Percentiles rank a stretch among this genome's conserved stretches.
Evolutionary conservation across 805 yeast species (phyloP).

Genomic region (Candida fluviatilis): DNA sequence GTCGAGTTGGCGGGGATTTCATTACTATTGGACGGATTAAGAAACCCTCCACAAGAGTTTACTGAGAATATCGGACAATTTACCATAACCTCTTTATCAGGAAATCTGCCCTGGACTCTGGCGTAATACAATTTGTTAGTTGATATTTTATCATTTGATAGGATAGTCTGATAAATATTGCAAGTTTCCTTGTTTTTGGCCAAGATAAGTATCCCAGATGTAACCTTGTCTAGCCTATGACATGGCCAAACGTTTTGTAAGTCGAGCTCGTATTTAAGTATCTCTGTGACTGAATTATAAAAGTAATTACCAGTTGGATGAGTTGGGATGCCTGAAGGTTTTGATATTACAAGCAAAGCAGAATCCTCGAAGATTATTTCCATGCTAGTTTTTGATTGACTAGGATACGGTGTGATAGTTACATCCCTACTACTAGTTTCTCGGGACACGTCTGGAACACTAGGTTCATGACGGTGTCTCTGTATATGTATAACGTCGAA

Average conservation of each 20-base stretch:
- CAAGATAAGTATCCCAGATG: conserved; percentile 47
- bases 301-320: conserved; percentile 47
- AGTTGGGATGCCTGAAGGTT: conserved; percentile 52
- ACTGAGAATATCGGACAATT: conserved; percentile 38
- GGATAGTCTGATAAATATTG: conserved; percentile 24
- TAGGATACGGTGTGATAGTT: conserved; percentile 1
- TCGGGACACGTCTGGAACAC: conserved; percentile 20
- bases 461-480: conserved; percentile 46
- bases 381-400: conserved; percentile 10
- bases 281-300: conserved; percentile 42
- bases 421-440: too few relatives aligned
- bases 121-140: conserved; percentile 45
- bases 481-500: conserved; percentile 27
- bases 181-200: conserved; percentile 35
- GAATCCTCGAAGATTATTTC: conserved; percentile 33
- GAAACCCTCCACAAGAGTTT: conserved; percentile 29
- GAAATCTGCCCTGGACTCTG: conserved; percentile 39
- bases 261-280: conserved; percentile 28
- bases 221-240: conserved; percentile 49
- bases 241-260: conserved; percentile 35
- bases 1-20: conserved; percentile 26
- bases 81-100: conserved; percentile 20
- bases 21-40: conserved; percentile 25
- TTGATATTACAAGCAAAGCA: conserved; percentile 40
- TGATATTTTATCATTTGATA: conserved; percentile 21